Percentiles rank a stretch among this genome's conserved stretches.
Evolutionary conservation across 306 rosid genomes (phyloP).

Genomic region (Medicago ruthenica): DNA sequence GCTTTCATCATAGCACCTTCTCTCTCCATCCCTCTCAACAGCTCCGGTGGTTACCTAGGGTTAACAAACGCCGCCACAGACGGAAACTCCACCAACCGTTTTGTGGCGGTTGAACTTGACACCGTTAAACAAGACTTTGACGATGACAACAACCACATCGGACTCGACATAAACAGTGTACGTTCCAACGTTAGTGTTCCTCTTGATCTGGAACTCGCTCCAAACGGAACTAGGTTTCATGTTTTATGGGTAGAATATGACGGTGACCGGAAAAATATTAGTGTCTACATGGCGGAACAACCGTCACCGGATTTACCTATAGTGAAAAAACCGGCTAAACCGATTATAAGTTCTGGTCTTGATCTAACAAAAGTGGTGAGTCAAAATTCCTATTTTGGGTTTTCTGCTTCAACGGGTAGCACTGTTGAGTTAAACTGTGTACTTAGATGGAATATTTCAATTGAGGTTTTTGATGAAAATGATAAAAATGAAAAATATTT

Average conservation of each 20-base stretch:
- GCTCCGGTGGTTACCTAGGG: conserved; percentile 66
- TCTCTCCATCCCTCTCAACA: conserved; percentile 41
- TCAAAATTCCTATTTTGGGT: conserved; percentile 61
- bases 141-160: conserved; percentile 67
- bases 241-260: conserved; percentile 69
- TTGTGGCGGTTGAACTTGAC: conserved; percentile 75
- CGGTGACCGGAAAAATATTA: conserved; percentile 44
- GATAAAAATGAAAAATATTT: neutral
- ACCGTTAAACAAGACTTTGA: conserved; percentile 67
- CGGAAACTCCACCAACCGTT: conserved; percentile 53
- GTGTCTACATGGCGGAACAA: conserved; percentile 56
- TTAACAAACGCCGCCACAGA: conserved; percentile 73
- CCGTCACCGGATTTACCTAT: neutral
- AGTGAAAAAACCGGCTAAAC: conserved; percentile 46
- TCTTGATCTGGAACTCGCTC: conserved; percentile 57
- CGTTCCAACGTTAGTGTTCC: conserved; percentile 47
- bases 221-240: conserved; percentile 34
- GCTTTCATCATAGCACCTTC: conserved; percentile 64
- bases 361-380: conserved; percentile 46
- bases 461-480: conserved; percentile 40
- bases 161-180: conserved; percentile 65
- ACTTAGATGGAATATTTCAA: conserved; percentile 70
- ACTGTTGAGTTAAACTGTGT: conserved; percentile 61
- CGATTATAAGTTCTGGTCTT: conserved; percentile 47
- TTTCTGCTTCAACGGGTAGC: conserved; percentile 73